These are phyloP conservation scores for Vicia villosa DNA, from an alignment of 306 rosid genomes.

Conservation along the genomic window DNA sequence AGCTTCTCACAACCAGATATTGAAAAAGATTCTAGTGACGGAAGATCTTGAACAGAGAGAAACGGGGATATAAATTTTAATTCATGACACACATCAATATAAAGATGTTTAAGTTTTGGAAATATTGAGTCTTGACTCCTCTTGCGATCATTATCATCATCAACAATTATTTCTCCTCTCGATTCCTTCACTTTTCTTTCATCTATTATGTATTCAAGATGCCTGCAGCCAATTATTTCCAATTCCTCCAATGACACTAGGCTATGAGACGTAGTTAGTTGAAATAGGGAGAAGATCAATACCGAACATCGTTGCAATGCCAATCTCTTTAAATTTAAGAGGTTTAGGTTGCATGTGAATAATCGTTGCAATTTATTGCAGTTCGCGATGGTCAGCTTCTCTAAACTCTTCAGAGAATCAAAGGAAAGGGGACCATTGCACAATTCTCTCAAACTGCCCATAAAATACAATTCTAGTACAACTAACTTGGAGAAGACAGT, in stretches of 20 bases:
- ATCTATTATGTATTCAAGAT: too few relatives aligned
- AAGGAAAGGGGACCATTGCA: background rate
- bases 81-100: rapidly evolving
- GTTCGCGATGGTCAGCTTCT: rapidly evolving
- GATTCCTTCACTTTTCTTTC: too few relatives aligned
- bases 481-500: conserved; percentile 14
- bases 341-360: background rate
- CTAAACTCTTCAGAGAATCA: background rate
- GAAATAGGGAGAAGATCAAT: too few relatives aligned
- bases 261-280: too few relatives aligned
- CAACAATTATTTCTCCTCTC: too few relatives aligned
- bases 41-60: background rate
- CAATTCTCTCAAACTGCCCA: background rate
- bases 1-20: background rate
- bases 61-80: background rate
- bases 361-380: background rate
- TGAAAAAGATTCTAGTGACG: background rate
- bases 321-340: background rate
- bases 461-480: rapidly evolving
- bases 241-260: too few relatives aligned
- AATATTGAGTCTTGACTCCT: background rate
- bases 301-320: too few relatives aligned
- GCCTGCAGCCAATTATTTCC: too few relatives aligned
- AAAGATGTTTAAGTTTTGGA: background rate
- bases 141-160: background rate